Evolutionary conservation across 2,329 filamentous ascomycete genomes (phyloP).

Genomic region (Aspergillus sp.): DNA sequence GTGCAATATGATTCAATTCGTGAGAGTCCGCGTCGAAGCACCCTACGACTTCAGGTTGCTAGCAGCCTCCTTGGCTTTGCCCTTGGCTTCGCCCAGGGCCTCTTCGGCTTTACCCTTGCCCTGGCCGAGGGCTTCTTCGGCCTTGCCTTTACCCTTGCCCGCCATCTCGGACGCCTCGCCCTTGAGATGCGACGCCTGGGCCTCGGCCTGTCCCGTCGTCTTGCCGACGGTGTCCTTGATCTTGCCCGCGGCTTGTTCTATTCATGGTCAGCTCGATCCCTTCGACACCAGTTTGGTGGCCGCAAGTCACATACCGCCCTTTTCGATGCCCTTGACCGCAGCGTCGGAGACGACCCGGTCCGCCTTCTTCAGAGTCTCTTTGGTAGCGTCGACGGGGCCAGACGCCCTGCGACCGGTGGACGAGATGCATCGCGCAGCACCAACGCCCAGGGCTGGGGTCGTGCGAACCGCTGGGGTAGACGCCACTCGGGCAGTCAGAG

Average conservation of each 20-base stretch:
- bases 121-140: constrained; percentile 10
- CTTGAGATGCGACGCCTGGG: constrained; percentile 36
- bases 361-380: constrained; percentile 58
- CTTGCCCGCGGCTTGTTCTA: constrained; percentile 52
- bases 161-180: constrained; percentile 20
- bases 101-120: constrained; percentile 18
- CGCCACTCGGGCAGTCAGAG: constrained; percentile 25
- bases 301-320: constrained; percentile 51
- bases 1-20: not conserved
- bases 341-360: constrained; percentile 56
- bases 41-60: constrained; percentile 7
- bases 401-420: constrained; percentile 52
- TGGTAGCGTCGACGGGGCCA: constrained; percentile 54
- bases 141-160: constrained; percentile 12
- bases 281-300: not conserved
- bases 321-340: constrained; percentile 62
- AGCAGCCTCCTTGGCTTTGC: constrained; percentile 26
- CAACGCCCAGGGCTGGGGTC: constrained; percentile 17
- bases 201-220: constrained; percentile 48
- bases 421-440: constrained; percentile 45
- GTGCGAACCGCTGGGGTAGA: constrained; percentile 6
- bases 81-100: constrained; percentile 14
- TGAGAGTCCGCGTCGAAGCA: not conserved
- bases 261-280: constrained; percentile 5
- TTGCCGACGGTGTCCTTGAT: constrained; percentile 42